These are phyloP conservation scores for Juncus effusus DNA, from an alignment of 176 grass and related monocot genomes.

Conservation along the genomic window DNA sequence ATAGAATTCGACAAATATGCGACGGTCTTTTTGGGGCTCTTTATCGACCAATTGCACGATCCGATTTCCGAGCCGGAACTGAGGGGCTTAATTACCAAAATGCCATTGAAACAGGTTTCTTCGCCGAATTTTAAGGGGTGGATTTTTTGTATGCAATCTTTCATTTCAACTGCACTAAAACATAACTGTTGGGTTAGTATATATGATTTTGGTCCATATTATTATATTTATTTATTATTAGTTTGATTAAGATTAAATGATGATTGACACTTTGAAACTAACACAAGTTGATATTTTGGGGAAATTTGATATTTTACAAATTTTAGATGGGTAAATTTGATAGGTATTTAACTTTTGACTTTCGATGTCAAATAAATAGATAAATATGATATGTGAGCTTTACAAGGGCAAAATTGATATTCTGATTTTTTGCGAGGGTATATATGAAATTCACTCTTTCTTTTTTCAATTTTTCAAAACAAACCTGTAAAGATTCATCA, in stretches of 20 bases:
- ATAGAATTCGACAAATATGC: slow-evolving; percentile 65
- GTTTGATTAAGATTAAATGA: neutral
- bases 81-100: slow-evolving; percentile 64
- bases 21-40: slow-evolving; percentile 57
- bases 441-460: neutral
- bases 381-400: neutral
- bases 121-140: slow-evolving; percentile 57
- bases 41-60: slow-evolving; percentile 75
- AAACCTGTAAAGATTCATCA: slow-evolving; percentile 81
- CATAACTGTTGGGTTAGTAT: slow-evolving; percentile 26
- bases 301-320: no score
- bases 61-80: slow-evolving; percentile 96
- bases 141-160: slow-evolving; percentile 70
- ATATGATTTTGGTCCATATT: no score
- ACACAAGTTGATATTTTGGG: neutral
- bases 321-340: no score
- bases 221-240: no score
- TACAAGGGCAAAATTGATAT: neutral
- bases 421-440: slow-evolving; percentile 10
- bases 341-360: no score
- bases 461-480: neutral
- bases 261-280: neutral
- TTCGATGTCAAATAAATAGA: no score
- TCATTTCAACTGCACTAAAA: slow-evolving; percentile 55
- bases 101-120: slow-evolving; percentile 87